Evolutionary conservation across 2,329 filamentous ascomycete genomes (phyloP).

Genomic region (Apiospora hydei): DNA sequence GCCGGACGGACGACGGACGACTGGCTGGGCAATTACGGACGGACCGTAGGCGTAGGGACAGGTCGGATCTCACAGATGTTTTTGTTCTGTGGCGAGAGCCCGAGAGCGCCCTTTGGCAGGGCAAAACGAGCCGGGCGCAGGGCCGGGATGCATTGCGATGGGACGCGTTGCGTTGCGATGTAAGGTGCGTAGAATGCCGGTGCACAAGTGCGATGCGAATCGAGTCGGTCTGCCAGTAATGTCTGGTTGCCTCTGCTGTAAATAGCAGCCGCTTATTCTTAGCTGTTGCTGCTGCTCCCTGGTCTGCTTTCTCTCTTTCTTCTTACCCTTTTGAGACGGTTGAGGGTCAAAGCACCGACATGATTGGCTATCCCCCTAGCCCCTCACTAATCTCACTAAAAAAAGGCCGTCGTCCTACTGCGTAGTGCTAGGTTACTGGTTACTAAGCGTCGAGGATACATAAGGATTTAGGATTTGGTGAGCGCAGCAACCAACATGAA

Average conservation of each 20-base stretch:
- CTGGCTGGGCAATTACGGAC: slow-evolving; percentile 18
- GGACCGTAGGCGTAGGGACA: slow-evolving; percentile 7
- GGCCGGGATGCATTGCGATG: background rate
- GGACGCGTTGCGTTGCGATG: background rate
- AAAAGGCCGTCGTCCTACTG: no score
- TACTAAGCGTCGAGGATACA: no score
- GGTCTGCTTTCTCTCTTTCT: no score
- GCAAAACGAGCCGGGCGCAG: background rate
- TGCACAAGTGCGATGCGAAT: background rate
- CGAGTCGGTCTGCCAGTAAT: background rate
- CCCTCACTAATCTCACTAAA: no score
- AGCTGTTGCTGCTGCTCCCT: background rate
- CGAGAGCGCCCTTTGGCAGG: slow-evolving; percentile 2
- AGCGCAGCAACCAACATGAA: background rate
- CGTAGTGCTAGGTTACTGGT: no score
- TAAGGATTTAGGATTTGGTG: background rate
- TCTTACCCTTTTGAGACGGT: slow-evolving; percentile 16
- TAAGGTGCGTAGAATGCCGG: background rate
- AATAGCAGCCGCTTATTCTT: background rate
- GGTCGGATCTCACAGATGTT: slow-evolving; percentile 16
- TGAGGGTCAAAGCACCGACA: background rate
- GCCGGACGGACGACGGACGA: slow-evolving; percentile 23
- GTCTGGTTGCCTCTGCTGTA: background rate
- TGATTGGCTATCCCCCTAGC: background rate
- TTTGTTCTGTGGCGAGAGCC: background rate